Conservation (phyloP, 306 rosid species). For the Fragaria iinumae region DNA sequence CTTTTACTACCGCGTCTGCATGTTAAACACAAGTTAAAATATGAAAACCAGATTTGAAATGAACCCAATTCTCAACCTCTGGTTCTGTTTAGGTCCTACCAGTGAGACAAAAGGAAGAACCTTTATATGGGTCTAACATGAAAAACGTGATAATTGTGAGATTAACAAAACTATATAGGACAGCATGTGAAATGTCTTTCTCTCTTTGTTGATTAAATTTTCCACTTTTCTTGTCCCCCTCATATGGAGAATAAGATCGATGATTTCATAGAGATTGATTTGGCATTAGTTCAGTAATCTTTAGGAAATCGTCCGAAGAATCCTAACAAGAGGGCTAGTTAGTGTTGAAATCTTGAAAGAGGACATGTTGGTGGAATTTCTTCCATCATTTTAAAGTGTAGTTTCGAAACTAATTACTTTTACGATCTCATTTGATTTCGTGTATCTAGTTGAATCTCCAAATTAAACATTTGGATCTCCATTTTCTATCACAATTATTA, state of each 20-base stretch:
- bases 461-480: too few relatives aligned
- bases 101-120: background rate
- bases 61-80: background rate
- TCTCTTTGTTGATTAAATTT: background rate
- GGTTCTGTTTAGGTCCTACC: background rate
- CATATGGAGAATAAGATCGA: background rate
- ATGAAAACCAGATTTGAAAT: background rate
- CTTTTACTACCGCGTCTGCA: background rate
- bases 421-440: too few relatives aligned
- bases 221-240: background rate
- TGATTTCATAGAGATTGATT: background rate
- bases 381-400: too few relatives aligned
- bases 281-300: background rate
- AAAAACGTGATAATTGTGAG: conserved; percentile 13
- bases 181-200: background rate
- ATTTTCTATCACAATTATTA: too few relatives aligned
- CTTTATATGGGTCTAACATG: background rate
- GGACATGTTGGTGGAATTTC: background rate
- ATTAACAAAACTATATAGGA: background rate
- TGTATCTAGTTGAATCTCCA: too few relatives aligned
- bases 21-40: background rate
- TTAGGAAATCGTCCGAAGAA: background rate
- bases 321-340: background rate
- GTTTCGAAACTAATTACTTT: too few relatives aligned
- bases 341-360: background rate